A percentile compares a stretch with the other conserved stretches of the same genome.
These are phyloP conservation scores for Sambucus nigra DNA, from an alignment of 129 eudicot genomes.

Conservation along the genomic window DNA sequence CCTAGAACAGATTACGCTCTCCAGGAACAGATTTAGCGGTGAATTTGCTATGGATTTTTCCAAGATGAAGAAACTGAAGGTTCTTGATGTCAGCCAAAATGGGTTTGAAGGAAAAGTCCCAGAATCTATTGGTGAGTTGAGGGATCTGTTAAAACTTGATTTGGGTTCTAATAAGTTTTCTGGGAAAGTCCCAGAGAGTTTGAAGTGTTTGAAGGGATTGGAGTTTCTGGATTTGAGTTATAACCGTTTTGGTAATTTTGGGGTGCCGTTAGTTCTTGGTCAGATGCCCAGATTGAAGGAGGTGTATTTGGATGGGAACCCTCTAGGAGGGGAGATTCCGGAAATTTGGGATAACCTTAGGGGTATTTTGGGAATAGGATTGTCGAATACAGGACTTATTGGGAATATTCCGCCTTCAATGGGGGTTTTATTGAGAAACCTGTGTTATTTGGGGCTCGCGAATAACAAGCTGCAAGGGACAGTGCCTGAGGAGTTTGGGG, in stretches of 20 bases:
- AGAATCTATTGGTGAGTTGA: conserved; percentile 31
- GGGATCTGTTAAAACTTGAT: conserved; percentile 45
- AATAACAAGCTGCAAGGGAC: conserved; percentile 51
- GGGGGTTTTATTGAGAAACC: conserved; percentile 47
- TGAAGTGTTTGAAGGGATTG: conserved; percentile 37
- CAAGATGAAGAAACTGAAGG: conserved; percentile 36
- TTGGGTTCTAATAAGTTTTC: conserved; percentile 41
- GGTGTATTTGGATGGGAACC: conserved; percentile 62
- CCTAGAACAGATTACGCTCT: conserved; percentile 55
- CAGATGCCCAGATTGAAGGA: conserved; percentile 48
- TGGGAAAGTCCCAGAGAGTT: conserved; percentile 43
- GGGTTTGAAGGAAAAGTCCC: conserved; percentile 43
- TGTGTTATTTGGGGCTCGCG: conserved; percentile 52
- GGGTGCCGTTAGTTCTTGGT: conserved; percentile 47
- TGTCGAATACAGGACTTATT: conserved; percentile 46
- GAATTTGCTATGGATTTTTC: conserved; percentile 20
- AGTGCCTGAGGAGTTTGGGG: conserved; percentile 61
- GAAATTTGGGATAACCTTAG: conserved; percentile 67
- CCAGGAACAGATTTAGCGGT: conserved; percentile 41
- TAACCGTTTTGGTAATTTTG: conserved; percentile 38
- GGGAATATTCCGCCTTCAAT: conserved; percentile 68
- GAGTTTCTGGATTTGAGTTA: conserved; percentile 65
- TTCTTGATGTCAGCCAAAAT: conserved; percentile 59
- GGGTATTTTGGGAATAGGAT: conserved; percentile 49
- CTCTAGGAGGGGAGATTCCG: conserved; percentile 72